Evolutionary conservation across 768 basidiomycete genomes (phyloP).

Genomic region (Hypholoma fasciculare): DNA sequence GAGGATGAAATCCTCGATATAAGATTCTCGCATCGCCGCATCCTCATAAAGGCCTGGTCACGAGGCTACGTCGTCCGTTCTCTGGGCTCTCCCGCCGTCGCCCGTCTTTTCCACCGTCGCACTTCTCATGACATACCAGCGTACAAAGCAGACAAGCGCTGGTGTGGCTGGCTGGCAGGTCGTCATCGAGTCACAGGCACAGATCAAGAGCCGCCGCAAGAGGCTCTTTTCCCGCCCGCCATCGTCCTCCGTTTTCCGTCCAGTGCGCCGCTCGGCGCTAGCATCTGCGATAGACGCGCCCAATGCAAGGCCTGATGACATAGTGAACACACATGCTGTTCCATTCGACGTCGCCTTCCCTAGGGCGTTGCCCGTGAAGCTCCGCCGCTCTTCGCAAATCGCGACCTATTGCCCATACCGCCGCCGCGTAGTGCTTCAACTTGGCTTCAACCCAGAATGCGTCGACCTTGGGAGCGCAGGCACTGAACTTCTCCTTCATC

Average conservation of each 20-base stretch:
- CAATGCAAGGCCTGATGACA: conserved; percentile 40
- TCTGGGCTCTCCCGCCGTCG: not conserved
- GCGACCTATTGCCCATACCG: not conserved
- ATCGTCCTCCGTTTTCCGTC: not conserved
- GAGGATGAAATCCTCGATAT: no score
- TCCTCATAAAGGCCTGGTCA: no score
- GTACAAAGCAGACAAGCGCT: conserved; percentile 44
- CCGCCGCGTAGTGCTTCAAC: conserved; percentile 50
- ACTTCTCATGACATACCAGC: conserved; percentile 33
- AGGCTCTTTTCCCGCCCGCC: conserved; percentile 81
- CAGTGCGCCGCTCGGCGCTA: not conserved
- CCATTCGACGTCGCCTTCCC: conserved; percentile 89
- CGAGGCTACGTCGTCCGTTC: no score
- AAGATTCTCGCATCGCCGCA: no score
- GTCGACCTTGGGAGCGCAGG: conserved; percentile 81
- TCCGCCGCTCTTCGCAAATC: not conserved
- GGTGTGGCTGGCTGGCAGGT: conserved; percentile 89
- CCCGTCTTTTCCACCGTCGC: conserved; percentile 2
- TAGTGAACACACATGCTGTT: conserved; percentile 74
- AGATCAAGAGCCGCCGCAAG: conserved; percentile 72
- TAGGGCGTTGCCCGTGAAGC: conserved; percentile 84
- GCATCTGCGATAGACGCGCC: conserved; percentile 31
- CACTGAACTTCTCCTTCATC: conserved; percentile 68
- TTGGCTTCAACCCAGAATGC: conserved; percentile 62
- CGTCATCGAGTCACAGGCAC: conserved; percentile 92